Base-by-base conservation (phyloP, 345 rosid genomes). In the Hypericum androsaemum region DNA sequence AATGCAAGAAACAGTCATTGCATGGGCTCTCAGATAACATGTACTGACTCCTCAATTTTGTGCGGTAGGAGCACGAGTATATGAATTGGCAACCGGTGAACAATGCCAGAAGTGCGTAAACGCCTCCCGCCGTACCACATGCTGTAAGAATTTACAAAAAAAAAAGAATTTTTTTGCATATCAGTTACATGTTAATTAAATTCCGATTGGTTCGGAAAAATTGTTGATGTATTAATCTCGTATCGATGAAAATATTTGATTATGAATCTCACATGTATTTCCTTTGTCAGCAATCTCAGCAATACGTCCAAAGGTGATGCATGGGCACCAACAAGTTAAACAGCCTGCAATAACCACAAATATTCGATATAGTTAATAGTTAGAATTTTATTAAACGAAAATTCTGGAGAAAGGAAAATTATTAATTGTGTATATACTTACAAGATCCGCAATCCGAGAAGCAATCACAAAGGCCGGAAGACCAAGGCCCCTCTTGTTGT, bases 231-330 rank as follows among this genome's bases (percentile, higher is more conserved):
- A 61, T 22, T 1, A 22, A 22, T 22, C 32, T 22, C 32, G 4
- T 22, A 22, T 22, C n/a, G n/a, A n/a, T n/a, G n/a, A n/a, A n/a
- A n/a, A n/a, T n/a, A n/a, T n/a, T 22, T 22, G 32, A 22, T 22
- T 22, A 22, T 22, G 32, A 22, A 22, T 1, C 46, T 63, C 44
- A 64, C 68, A 37, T 3, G 62, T 54, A 13, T 86, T 72, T 36
- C 89, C 87, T 61, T 65, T 67, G 52, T 83, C 87, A n/a, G 73
- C 77, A n/a, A 81, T 76, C 69, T 83, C 87, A 38, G 83, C 87
- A 46, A 80, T 71, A 53, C 74, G 72, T 54, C 89, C 85, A 10
- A 84, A 81, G 5, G 83, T 43, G 41, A 87, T 11, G 46, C 96
- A 80, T 1, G 96, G 87, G 43, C 96, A 84, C 72, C 80, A 81